phyloP scores from a whole-genome alignment of 2,329 filamentous ascomycete species.

The Fusarium acutatum region DNA sequence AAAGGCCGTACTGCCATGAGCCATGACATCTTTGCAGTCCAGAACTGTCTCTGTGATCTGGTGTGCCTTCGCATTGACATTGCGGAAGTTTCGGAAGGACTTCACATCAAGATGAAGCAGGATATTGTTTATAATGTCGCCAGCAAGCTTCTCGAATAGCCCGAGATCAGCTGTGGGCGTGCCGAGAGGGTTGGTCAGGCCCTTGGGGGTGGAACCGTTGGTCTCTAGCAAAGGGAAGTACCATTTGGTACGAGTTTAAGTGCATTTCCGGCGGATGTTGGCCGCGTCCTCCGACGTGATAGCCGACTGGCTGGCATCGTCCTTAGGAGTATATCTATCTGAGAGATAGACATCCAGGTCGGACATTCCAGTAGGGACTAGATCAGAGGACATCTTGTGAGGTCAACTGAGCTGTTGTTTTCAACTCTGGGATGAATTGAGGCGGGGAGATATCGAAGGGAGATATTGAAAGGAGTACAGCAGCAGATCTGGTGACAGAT shows the following conservation, averaged over 20 bases:
- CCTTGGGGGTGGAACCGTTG: fast-evolving
- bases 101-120: fast-evolving
- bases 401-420: no score
- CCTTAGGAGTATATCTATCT: fast-evolving
- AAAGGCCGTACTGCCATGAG: fast-evolving
- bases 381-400: neutral
- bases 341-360: neutral
- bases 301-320: neutral
- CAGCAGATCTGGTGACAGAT: neutral
- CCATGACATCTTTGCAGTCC: neutral
- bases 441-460: no score
- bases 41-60: fast-evolving
- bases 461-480: no score
- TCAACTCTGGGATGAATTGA: no score
- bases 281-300: fast-evolving
- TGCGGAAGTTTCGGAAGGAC: neutral
- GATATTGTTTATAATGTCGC: neutral
- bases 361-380: neutral
- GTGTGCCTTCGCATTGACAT: fast-evolving
- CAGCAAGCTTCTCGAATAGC: fast-evolving
- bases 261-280: fast-evolving
- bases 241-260: neutral
- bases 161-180: neutral
- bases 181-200: fast-evolving
- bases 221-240: neutral